A percentile compares a stretch with the other conserved stretches of the same genome.
Conservation (phyloP, 495 filamentous ascomycete species). For the Diplogelasinospora grovesii region DNA sequence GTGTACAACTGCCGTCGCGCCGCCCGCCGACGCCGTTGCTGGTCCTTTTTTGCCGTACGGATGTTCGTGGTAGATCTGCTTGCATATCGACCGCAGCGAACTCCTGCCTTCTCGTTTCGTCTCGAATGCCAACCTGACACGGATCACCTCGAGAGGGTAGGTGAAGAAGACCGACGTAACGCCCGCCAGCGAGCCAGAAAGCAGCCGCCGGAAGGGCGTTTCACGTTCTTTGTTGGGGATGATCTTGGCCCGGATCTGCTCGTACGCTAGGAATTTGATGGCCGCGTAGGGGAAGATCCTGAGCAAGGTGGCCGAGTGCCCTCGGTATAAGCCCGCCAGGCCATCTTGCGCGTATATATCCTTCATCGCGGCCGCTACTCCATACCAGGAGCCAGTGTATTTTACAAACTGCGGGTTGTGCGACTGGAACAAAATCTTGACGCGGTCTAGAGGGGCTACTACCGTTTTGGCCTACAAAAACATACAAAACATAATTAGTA, state of each 20-base stretch:
- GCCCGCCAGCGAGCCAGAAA: slow-evolving; percentile 76
- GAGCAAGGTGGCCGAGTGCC: slow-evolving; percentile 88
- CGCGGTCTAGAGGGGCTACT: slow-evolving; percentile 91
- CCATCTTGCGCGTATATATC: slow-evolving; percentile 78
- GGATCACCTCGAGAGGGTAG: slow-evolving; percentile 86
- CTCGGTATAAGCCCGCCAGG: slow-evolving; percentile 70
- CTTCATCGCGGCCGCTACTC: slow-evolving; percentile 66
- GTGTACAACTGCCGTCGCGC: slow-evolving; percentile 22
- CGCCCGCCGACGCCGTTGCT: slow-evolving; percentile 16
- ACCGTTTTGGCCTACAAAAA: slow-evolving; percentile 76
- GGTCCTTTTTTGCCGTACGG: slow-evolving; percentile 17
- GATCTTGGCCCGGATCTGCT: slow-evolving; percentile 75
- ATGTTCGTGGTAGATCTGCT: slow-evolving; percentile 75
- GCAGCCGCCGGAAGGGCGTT: slow-evolving; percentile 68
- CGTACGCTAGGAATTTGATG: slow-evolving; percentile 96
- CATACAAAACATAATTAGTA: too few relatives aligned
- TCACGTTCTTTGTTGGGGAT: slow-evolving; percentile 68
- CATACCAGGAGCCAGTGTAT: slow-evolving; percentile 82
- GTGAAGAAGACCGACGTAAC: slow-evolving; percentile 90
- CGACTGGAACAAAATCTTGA: slow-evolving; percentile 98
- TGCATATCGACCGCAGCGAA: slow-evolving; percentile 64
- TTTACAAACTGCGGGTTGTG: slow-evolving; percentile 89
- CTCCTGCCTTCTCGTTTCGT: slow-evolving; percentile 63
- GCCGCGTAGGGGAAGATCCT: slow-evolving; percentile 96
- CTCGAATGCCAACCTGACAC: slow-evolving; percentile 91